phyloP scores from a whole-genome alignment of 306 rosid species.

The Malus sieversii region DNA sequence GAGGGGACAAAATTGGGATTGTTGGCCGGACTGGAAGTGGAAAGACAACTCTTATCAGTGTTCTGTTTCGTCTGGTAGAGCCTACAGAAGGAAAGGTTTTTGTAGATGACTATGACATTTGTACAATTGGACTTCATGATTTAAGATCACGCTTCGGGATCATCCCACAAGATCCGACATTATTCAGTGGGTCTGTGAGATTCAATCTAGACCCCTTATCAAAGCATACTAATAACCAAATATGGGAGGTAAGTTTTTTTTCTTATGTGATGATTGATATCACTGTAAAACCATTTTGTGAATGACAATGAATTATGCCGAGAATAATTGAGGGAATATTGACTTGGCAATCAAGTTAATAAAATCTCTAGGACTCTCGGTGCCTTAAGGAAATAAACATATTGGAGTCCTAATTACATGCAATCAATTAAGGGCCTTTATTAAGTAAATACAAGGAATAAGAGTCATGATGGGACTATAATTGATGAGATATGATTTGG shows the following conservation, averaged over 20 bases:
- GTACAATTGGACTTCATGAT: slow-evolving; percentile 23
- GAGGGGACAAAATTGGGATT: slow-evolving; percentile 22
- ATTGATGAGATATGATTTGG: too few relatives aligned
- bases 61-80: slow-evolving; percentile 23
- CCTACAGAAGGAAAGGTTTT: slow-evolving; percentile 19
- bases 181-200: slow-evolving; percentile 25
- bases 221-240: slow-evolving; percentile 16
- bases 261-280: not conserved
- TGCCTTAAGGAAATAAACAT: too few relatives aligned
- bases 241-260: slow-evolving; percentile 22
- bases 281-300: too few relatives aligned
- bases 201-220: slow-evolving; percentile 26
- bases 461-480: too few relatives aligned
- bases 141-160: slow-evolving; percentile 18
- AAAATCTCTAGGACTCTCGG: too few relatives aligned
- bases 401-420: too few relatives aligned
- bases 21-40: slow-evolving; percentile 31
- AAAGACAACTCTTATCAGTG: slow-evolving; percentile 1
- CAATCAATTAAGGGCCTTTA: too few relatives aligned
- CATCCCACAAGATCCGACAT: slow-evolving; percentile 27
- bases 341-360: too few relatives aligned
- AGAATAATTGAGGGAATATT: too few relatives aligned
- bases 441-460: too few relatives aligned
- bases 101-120: slow-evolving; percentile 21
- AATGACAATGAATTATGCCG: too few relatives aligned